Percentiles rank a stretch among this genome's conserved stretches.
Evolutionary conservation across 331 rosid genomes (phyloP).

Genomic region (Phaseolus coccineus): DNA sequence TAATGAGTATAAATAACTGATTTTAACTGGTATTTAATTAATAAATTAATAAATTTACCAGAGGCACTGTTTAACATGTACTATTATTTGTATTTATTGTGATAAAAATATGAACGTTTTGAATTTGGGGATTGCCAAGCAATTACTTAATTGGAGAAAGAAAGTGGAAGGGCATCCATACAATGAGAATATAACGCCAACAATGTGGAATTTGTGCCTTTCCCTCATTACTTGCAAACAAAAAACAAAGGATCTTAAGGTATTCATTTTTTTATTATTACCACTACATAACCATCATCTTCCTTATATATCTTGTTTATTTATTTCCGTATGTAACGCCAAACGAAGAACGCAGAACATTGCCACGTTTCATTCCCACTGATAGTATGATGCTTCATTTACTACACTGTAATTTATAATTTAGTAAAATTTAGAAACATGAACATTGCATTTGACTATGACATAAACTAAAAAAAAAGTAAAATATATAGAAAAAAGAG

Average conservation of each 20-base stretch:
- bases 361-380: constrained; percentile 51
- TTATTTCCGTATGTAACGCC: not conserved
- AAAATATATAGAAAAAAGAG: not conserved
- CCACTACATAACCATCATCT: constrained; percentile 45
- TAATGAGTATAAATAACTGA: too few species aligned
- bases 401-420: constrained; percentile 15
- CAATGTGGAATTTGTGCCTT: constrained; percentile 58
- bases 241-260: constrained; percentile 33
- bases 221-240: constrained; percentile 43
- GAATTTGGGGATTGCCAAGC: not conserved
- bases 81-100: not conserved
- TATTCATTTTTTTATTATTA: constrained; percentile 8
- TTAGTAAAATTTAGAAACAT: not conserved
- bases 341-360: constrained; percentile 20
- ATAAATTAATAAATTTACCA: too few species aligned
- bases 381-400: constrained; percentile 29
- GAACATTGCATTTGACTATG: constrained; percentile 21
- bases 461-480: not conserved
- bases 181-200: constrained; percentile 42
- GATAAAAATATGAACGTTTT: not conserved
- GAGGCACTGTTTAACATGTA: too few species aligned
- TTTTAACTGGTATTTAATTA: too few species aligned
- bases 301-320: not conserved
- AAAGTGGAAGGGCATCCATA: not conserved
- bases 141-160: constrained; percentile 3